Base-by-base conservation (phyloP, 345 rosid species). In the Salix brachista region DNA sequence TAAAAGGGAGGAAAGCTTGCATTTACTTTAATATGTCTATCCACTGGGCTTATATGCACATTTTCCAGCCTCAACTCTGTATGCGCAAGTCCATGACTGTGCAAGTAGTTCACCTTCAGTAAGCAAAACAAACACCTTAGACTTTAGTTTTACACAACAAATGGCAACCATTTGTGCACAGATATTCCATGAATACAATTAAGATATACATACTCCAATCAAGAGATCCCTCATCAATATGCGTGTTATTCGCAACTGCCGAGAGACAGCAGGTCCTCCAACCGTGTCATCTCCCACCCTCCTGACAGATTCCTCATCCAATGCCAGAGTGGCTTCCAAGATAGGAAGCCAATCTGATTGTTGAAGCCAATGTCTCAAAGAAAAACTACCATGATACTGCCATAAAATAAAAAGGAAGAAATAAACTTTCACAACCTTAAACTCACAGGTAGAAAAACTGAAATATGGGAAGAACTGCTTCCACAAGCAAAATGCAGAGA, bases 261-360 rank as follows among this genome's bases (percentile, higher is more conserved):
- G 85, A 73, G 99, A 90, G 60, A 93, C 91, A 32, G 93, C 96
- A 77, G 99, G 96, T n/a, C 99, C 99, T 78, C 99, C 99, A 76
- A 92, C 82, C 41, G 97, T 88, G 81, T 93, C 96, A 80, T 95
- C 99, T 81, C 99, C 99, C 12, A 95, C 96, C 74, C 87, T 88
- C 81, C 87, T 83, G 69, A 86, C 92, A 2, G 92, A 91, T 78
- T 91, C 99, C 82, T 95, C 97, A 88, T 95, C 99, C 87, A 95
- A 77, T 44, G 91, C 97, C 77, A 93, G 93, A 54, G 99, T 91
- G 80, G 96, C 93, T 86, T 95, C 99, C 81, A 95, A 83, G 5
- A 96, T 91, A 32, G 99, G 97, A 83, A 95, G 93, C 99, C 99
- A 95, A 77, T 95, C 92, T 12, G 96, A 85, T 77, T 90, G 99